Percentiles rank a stretch among this genome's conserved stretches.
Evolutionary conservation across 1,284 basidiomycete species (phyloP).

Genomic region (Trametes versicolor): DNA sequence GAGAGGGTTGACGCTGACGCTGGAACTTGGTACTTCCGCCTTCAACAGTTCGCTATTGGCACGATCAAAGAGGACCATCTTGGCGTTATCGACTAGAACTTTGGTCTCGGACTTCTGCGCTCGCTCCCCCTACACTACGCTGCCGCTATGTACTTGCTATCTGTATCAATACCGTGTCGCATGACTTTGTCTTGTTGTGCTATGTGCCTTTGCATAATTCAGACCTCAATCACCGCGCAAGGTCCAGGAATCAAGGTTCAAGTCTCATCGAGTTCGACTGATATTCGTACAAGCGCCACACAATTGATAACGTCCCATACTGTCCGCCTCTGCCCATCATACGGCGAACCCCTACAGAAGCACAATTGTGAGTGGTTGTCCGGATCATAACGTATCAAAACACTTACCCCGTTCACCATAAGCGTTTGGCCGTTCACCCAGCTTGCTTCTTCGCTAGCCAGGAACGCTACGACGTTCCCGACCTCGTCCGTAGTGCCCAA

Average conservation of each 20-base stretch:
- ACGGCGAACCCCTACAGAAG: slow-evolving; percentile 3
- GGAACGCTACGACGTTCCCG: slow-evolving; percentile 59
- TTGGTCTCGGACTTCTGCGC: slow-evolving; percentile 4
- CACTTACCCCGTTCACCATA: slow-evolving; percentile 61
- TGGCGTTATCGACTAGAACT: slow-evolving; percentile 76
- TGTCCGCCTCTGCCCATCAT: background rate
- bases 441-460: slow-evolving; percentile 59
- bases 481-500: slow-evolving; percentile 64
- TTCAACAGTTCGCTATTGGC: slow-evolving; percentile 85
- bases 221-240: background rate
- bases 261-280: no score
- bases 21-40: background rate
- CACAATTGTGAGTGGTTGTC: background rate
- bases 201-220: background rate
- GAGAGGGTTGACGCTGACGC: background rate
- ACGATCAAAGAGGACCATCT: slow-evolving; percentile 96
- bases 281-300: background rate
- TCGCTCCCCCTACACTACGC: slow-evolving; percentile 4
- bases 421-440: slow-evolving; percentile 69
- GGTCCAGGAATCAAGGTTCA: background rate
- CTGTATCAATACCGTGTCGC: slow-evolving; percentile 25
- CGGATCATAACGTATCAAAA: background rate
- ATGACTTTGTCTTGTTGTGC: background rate
- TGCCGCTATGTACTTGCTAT: slow-evolving; percentile 32
- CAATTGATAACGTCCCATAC: background rate